Base-by-base conservation (phyloP, 2,329 filamentous ascomycete species). In the Coniochaeta pulveracea region DNA sequence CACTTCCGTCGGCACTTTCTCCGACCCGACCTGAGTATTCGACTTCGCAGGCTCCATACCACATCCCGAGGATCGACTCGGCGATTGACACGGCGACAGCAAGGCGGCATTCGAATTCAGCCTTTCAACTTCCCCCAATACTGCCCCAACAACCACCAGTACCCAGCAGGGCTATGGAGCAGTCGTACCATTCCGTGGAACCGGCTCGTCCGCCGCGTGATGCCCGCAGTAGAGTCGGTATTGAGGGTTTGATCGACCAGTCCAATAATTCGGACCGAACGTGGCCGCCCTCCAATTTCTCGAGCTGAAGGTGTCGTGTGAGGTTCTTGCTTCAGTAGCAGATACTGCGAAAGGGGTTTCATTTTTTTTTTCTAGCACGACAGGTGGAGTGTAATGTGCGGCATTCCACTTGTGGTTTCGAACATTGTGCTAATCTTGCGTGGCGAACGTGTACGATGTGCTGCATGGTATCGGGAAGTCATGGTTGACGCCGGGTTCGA, bases 161-260 rank as follows among this genome's bases (percentile, higher is more conserved):
- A 24, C 5, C 35, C 36, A 7, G n/a, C 33, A 17, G 24, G 26
- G 5, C 43, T 14, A 42, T 46, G 17, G 47, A 48, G 18, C 39
- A 41, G 23, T 24, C 39, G 19, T 41, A 44, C 21, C 44, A 44
- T 4, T 8, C n/a, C n/a, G n/a, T n/a, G n/a, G n/a, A n/a, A n/a
- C n/a, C n/a, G n/a, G n/a, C n/a, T n/a, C n/a, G n/a, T n/a, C n/a
- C n/a, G n/a, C n/a, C 28, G 35, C 59, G 64, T 26, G 66, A 70
- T 36, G 69, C 72, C 35, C 62, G 69, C 18, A 54, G 61, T 12
- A 64, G 74, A 11, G 66, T 78, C 31, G 72, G 75, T 44, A 78
- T 79, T 40, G 69, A 65, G 9, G 73, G 72, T 2, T 60, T 74
- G 46, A 71, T 81, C 46, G 75, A 74, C 42, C 71, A 63, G 51